Percentiles rank a stretch among this genome's conserved stretches.
phyloP scores from a whole-genome alignment of 106 monocot species.

The Triglochin maritima region DNA sequence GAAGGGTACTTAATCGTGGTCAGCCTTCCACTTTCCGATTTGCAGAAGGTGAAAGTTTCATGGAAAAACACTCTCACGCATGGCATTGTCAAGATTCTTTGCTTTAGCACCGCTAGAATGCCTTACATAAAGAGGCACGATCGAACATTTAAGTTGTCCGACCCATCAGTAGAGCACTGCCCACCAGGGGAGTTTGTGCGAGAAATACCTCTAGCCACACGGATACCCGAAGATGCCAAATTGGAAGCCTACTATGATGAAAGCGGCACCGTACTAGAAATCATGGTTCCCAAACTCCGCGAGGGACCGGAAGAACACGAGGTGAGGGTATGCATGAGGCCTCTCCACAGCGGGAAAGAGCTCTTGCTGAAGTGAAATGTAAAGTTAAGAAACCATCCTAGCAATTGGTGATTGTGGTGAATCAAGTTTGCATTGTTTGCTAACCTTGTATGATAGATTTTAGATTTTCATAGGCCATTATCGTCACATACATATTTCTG shows the following conservation, averaged over 20 bases:
- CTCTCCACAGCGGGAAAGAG: constrained; percentile 38
- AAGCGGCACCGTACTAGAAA: constrained; percentile 51
- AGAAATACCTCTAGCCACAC: constrained; percentile 47
- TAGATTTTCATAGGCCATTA: no score
- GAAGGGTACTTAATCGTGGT: constrained; percentile 50
- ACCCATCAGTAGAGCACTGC: constrained; percentile 54
- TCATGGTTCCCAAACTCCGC: constrained; percentile 57
- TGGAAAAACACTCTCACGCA: constrained; percentile 58
- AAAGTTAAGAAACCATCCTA: no score
- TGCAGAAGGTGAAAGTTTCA: constrained; percentile 47
- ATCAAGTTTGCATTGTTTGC: no score
- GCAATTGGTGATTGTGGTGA: no score
- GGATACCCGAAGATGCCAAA: constrained; percentile 60
- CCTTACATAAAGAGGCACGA: constrained; percentile 47
- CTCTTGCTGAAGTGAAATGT: constrained; percentile 11
- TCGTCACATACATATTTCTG: no score
- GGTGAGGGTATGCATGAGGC: constrained; percentile 50
- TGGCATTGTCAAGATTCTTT: constrained; percentile 53
- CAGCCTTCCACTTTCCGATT: constrained; percentile 52
- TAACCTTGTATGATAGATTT: no score
- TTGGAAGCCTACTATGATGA: constrained; percentile 63
- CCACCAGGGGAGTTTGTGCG: constrained; percentile 55
- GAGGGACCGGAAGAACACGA: constrained; percentile 57
- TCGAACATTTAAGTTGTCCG: constrained; percentile 41
- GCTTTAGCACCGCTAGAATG: constrained; percentile 45